Base-by-base conservation (phyloP, 352 stramenopile genomes). In the Phytopythium oedochilum region DNA sequence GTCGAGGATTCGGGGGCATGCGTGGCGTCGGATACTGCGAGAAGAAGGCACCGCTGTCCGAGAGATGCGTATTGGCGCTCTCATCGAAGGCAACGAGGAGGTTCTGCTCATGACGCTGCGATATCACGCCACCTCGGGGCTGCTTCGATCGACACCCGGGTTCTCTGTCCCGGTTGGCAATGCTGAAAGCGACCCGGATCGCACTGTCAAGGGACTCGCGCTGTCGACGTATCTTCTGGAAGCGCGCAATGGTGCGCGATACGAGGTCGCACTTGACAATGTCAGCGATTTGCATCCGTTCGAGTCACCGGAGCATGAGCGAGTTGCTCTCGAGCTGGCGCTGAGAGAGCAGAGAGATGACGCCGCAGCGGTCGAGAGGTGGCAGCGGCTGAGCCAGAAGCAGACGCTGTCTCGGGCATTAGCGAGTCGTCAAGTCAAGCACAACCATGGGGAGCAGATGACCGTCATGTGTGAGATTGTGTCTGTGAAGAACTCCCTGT, bases 211-310 rank as follows among this genome's bases (percentile, higher is more conserved):
- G 45, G 77, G 73, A 0, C 65, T 71, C 0, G 72, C 70, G 51
- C 67, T 88, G 20, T 68, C 74, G 20, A 86, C 73, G 2, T 83
- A 82, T 34, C 63, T 60, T 22, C n/a, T 83, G 39, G 32, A 38
- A n/a, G 51, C 59, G 10, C 20, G 8, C 17, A 76, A 20, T 0
- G 78, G 76, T 0, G 71, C 58, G 23, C 55, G 72, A 9, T 88
- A 76, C 50, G 78, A 91, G 38, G 88, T 80, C 51, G 69, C 75
- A 12, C 34, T 89, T 2, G 72, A 88, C 39, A 91, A 89, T 15
- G 61, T 57, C 22, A 82, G 75, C 39, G 74, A 89, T 23, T 39
- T 88, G 15, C 34, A 75, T n/a, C 73, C 75, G 0, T 40, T 73
- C 35, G 66, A 67, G 12, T 79, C 64, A 0, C 23, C 38, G 20